Evolutionary conservation across 805 yeast species (phyloP).

Genomic region (Saccharomycopsis sp.): DNA sequence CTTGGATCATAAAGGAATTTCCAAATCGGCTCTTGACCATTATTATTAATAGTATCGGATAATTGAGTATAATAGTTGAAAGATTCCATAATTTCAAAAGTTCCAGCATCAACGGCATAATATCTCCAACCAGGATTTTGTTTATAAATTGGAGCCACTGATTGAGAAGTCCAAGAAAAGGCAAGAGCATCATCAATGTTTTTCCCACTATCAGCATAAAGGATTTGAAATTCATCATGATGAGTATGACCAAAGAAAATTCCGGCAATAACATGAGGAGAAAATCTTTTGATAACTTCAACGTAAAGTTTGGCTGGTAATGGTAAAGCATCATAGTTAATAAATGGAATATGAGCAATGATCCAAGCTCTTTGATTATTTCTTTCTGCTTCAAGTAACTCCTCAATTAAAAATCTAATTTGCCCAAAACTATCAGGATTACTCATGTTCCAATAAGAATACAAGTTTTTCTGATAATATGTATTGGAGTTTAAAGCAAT

Average conservation of each 20-base stretch:
- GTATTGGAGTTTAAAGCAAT: constrained; percentile 57
- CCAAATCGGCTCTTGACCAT: constrained; percentile 54
- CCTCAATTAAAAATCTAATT: constrained; percentile 49
- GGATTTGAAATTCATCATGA: constrained; percentile 52
- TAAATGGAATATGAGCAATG: constrained; percentile 55
- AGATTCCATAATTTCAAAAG: constrained; percentile 52
- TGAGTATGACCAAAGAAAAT: constrained; percentile 68
- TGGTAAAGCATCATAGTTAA: constrained; percentile 48
- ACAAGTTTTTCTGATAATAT: constrained; percentile 55
- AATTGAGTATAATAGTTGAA: constrained; percentile 49
- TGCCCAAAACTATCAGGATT: constrained; percentile 56
- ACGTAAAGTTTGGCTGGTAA: constrained; percentile 45
- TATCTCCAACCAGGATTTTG: constrained; percentile 67
- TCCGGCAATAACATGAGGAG: constrained; percentile 59
- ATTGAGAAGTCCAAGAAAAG: constrained; percentile 56
- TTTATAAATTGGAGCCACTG: constrained; percentile 50
- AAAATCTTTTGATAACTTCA: constrained; percentile 53
- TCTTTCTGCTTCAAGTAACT: constrained; percentile 48
- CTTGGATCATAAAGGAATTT: constrained; percentile 54
- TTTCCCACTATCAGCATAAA: constrained; percentile 40
- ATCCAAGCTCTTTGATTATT: constrained; percentile 63
- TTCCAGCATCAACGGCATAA: constrained; percentile 51
- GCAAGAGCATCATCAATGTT: constrained; percentile 33
- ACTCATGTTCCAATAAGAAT: constrained; percentile 40
- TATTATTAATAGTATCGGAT: constrained; percentile 43